Evolutionary conservation across 768 basidiomycete genomes (phyloP).

Genomic region (Hydnomerulius pinastri): DNA sequence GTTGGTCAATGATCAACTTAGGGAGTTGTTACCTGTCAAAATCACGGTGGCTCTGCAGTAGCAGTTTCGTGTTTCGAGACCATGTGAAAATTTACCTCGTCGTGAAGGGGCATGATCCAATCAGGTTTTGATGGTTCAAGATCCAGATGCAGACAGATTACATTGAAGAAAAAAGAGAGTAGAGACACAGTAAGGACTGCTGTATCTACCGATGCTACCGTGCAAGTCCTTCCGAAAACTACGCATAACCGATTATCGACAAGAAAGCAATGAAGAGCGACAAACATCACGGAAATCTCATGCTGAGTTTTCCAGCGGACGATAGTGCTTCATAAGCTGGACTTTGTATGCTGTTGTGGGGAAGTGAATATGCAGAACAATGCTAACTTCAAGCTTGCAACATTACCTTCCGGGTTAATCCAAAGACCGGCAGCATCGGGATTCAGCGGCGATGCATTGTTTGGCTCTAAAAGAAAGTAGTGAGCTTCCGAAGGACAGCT

Average conservation of each 20-base stretch:
- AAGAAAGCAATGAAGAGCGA: constrained; percentile 1
- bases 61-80: too few species aligned
- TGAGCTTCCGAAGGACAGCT: neutral
- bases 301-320: constrained; percentile 45
- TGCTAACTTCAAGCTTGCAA: constrained; percentile 10
- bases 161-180: constrained; percentile 10
- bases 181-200: constrained; percentile 7
- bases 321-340: constrained; percentile 74
- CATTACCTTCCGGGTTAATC: constrained; percentile 68
- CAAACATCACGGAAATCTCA: constrained; percentile 15
- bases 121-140: neutral
- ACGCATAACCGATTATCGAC: constrained; percentile 1
- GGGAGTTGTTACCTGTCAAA: too few species aligned
- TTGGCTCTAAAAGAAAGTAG: constrained; percentile 62
- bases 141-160: constrained; percentile 8
- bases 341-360: constrained; percentile 61
- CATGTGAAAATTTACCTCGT: too few species aligned
- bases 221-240: constrained; percentile 4
- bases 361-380: neutral
- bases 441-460: constrained; percentile 90
- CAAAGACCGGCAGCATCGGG: constrained; percentile 83
- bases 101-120: too few species aligned
- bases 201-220: constrained; percentile 14
- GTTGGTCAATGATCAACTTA: neutral
- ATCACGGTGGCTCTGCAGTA: neutral